Evolutionary conservation across 768 basidiomycete genomes (phyloP).

Genomic region (Dioszegia crocea): DNA sequence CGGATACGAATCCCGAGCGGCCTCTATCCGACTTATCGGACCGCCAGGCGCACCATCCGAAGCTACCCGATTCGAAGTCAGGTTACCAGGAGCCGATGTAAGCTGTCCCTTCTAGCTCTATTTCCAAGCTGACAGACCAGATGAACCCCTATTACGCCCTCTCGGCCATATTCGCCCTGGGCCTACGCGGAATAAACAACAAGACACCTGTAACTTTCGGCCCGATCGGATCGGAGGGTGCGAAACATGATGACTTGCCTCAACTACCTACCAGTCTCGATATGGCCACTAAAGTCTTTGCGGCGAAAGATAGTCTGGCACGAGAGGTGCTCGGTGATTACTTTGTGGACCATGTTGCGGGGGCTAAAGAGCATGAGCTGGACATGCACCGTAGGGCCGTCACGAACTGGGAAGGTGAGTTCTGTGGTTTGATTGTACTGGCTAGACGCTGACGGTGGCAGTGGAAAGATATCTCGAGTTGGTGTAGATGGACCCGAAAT

Average conservation of each 20-base stretch:
- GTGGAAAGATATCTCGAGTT: constrained; percentile 35
- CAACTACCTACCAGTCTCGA: constrained; percentile 77
- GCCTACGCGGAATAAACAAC: constrained; percentile 80
- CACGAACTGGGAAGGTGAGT: constrained; percentile 86
- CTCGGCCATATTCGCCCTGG: constrained; percentile 79
- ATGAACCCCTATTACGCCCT: constrained; percentile 82
- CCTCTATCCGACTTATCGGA: constrained; percentile 84
- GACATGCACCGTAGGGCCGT: constrained; percentile 81
- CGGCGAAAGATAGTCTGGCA: constrained; percentile 70
- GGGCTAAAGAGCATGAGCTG: constrained; percentile 90
- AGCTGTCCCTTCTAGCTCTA: constrained; percentile 15
- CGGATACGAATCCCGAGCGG: constrained; percentile 91
- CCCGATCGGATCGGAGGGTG: constrained; percentile 57
- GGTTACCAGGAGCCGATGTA: constrained; percentile 95
- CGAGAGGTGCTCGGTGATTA: constrained; percentile 80
- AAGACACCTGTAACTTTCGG: constrained; percentile 64
- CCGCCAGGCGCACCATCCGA: constrained; percentile 77
- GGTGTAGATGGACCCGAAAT: neutral
- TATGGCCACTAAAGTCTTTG: constrained; percentile 74
- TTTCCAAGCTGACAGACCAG: constrained; percentile 22
- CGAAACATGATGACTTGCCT: constrained; percentile 56
- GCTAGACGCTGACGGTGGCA: constrained; percentile 8
- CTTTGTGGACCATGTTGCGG: constrained; percentile 91
- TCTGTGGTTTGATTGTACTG: neutral
- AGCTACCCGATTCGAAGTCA: constrained; percentile 86